Evolutionary conservation across 169 alveolate genomes (phyloP), one percentile per base, ranked within the genome.

Genomic region (Sarcocystis neurona): DNA sequence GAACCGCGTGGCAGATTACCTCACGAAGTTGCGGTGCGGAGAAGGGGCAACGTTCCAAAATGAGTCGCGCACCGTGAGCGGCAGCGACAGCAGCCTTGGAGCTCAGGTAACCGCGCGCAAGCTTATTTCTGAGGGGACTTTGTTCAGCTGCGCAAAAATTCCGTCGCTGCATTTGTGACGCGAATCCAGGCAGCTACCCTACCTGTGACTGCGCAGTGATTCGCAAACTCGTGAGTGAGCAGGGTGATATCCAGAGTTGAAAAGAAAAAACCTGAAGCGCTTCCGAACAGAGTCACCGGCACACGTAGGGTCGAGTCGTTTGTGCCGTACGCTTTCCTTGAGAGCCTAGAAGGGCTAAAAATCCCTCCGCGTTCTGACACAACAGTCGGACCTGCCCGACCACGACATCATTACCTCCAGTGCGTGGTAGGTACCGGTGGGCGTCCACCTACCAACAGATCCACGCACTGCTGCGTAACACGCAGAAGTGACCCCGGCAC

Each of bases 71-170:
- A 10, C 34, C 82, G 46, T 44, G 82, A 32, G 82, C 82, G 41
- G 82, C 82, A 15, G 82, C 82, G n/a, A 32, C 46, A 0, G 82
- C 27, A 4, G 82, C 41, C 56, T 72, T 72, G 27, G 60, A 27
- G 27, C 12, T 44, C 37, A 72, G 23, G 46, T 72, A 72, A 10
- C 82, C 60, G 18, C 82, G 82, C 23, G 60, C 82, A 34, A 72
- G 27, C 46, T 39, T 48, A 4, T 34, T 72, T n/a, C 82, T 30
- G 41, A 39, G 82, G n/a, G 82, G 23, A 39, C 0, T n/a, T n/a
- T n/a, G 56, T 39, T n/a, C 50, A 15, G 0, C 82, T 72, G 56
- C 56, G n/a, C 18, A 1, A 37, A 18, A 20, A 39, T 41, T 5
- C 1, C 23, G 82, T 48, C 5, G 18, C 46, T 15, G 37, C 15